Evolutionary conservation across 2,329 filamentous ascomycete genomes (phyloP), one percentile per base, ranked within the genome.

Genomic region (Parastagonospora avenae): DNA sequence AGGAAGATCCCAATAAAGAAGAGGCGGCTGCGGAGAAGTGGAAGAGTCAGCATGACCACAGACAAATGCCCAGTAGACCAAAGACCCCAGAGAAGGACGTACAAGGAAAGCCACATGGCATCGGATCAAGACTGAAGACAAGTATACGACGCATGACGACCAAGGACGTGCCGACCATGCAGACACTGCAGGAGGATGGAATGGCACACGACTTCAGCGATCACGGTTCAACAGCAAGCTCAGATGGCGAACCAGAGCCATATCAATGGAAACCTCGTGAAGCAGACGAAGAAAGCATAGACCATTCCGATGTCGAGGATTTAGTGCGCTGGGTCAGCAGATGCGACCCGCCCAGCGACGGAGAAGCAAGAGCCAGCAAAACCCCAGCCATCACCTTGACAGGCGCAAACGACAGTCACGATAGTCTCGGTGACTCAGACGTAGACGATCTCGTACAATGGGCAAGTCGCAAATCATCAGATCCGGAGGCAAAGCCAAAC

Each of bases 241-340:
- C 61, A 12, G 60, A 68, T 16, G 45, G 51, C 8, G 65, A 65
- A 10, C 42, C 58, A 12, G 55, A 60, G 4, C 33, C 39, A 14
- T 40, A 54, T 30, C 15, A 36, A 1, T 52, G 48, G 47, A 52
- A 50, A 6, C 38, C 31, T 1, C 52, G 46, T 3, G 57, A 62
- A 8, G 55, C 52, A 19, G 60, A 63, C 14, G 53, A 60, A 14
- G 62, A 59, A 10, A 67, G 65, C 15, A 66, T 73, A 14, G 31
- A 67, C n/a, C 59, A 72, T 32, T 67, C 64, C 0, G 64, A 71
- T 48, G 60, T 71, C 2, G 69, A 73, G 19, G 69, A 71, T 1
- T 24, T 73, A 3, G 61, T 71, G 12, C 63, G 68, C 28, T 73
- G 69, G 70, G 64, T 72, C 7, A 71, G 67, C 39, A 54, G 63